phyloP scores from a whole-genome alignment of 805 yeast genomes.

The Saccharomycopsis fermentans region DNA sequence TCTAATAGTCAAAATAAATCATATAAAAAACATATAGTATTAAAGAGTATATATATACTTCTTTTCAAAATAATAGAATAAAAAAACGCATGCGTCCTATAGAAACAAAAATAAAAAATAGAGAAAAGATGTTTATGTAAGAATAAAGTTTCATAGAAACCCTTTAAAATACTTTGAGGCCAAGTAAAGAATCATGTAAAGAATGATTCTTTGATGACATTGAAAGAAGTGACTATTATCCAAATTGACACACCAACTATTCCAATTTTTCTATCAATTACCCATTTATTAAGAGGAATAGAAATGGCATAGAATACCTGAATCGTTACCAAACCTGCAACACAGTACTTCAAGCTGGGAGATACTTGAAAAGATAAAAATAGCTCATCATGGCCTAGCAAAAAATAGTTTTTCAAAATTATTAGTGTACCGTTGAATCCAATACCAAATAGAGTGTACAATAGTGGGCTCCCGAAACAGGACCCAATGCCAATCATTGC shows the following conservation, averaged over 20 bases:
- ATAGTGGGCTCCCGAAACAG: slow-evolving; percentile 85
- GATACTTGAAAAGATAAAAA: slow-evolving; percentile 28
- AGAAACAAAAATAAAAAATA: too few species aligned
- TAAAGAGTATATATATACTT: too few species aligned
- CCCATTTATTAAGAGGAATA: slow-evolving; percentile 40
- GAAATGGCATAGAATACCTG: slow-evolving; percentile 29
- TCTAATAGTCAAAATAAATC: too few species aligned
- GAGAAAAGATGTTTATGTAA: too few species aligned
- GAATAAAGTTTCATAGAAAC: too few species aligned
- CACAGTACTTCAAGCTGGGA: slow-evolving; percentile 29
- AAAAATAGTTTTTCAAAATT: slow-evolving; percentile 16
- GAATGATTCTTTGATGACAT: slow-evolving; percentile 11
- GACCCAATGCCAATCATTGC: slow-evolving; percentile 91
- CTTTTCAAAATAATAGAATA: too few species aligned
- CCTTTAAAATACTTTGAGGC: not conserved
- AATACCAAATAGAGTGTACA: slow-evolving; percentile 68
- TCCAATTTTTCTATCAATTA: slow-evolving; percentile 34
- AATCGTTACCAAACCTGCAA: slow-evolving; percentile 32
- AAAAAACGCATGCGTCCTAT: too few species aligned
- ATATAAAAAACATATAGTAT: too few species aligned
- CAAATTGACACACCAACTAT: slow-evolving; percentile 21
- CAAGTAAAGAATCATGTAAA: not conserved
- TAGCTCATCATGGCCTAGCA: not conserved
- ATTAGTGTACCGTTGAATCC: slow-evolving; percentile 62
- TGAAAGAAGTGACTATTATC: slow-evolving; percentile 22